Base-by-base conservation (phyloP, 768 basidiomycete genomes). In the Termitomyces titanicus region DNA sequence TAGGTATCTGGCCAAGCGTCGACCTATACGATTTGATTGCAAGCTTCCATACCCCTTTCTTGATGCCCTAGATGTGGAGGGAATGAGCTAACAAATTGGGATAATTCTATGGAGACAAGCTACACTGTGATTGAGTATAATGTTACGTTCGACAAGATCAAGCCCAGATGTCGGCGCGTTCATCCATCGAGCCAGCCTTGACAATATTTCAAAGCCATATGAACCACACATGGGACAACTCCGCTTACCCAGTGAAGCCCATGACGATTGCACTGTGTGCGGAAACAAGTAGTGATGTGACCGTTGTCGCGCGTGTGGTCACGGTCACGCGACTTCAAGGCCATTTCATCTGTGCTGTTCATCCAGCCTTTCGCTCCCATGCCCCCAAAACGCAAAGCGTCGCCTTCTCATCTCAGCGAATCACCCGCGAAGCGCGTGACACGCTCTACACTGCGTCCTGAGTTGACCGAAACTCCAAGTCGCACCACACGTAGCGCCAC, bases 151-250 rank as follows among this genome's bases (percentile, higher is more conserved):
- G 34, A 92, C 84, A 47, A 86, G 77, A 48, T 85, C 79, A 20
- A 92, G 69, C 27, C 88, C 88, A 51, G 81, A 79, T 11, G 84
- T 77, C 3, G 90, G 89, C n/a, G 89, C 86, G 69, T 92, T 90
- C 27, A 85, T 79, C 90, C 89, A 91, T 60, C 90, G 80, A 40
- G 88, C 90, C 50, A 92, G 72, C 44, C 89, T 91, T 60, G 24
- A 51, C 33, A 56, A 47, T 46, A 20, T 20, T 54, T 56, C 44
- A 54, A 58, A 48, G 33, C 42, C 51, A 34, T n/a, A 55, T 17
- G 38, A 55, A 27, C 17, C 52, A 37, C 35, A n/a, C 22, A 49
- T 1, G 34, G 37, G 48, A 38, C 24, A 5, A 60, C 90, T 90
- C 44, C 34, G 47, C 65, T 29, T 64, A 82, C 84, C 83, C 84